A percentile compares a stretch with the other conserved stretches of the same genome.
Evolutionary conservation across 257 asterid species (phyloP).

Genomic region (Forsythia viridissima): DNA sequence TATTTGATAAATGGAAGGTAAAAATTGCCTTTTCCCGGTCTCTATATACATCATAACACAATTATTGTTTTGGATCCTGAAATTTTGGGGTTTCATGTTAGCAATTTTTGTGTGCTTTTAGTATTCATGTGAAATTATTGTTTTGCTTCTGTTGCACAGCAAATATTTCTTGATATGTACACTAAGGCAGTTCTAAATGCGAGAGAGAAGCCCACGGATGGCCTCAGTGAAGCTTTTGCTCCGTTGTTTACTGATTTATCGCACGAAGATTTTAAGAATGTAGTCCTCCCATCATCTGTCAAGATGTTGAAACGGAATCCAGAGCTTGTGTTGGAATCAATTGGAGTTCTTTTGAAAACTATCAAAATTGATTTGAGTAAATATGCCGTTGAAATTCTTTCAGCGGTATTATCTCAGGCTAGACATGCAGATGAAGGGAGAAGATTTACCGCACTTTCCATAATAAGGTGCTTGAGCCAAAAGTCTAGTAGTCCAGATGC

Average conservation of each 20-base stretch:
- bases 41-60: neutral
- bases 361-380: constrained; percentile 80
- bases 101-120: constrained; percentile 13
- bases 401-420: constrained; percentile 77
- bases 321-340: constrained; percentile 90
- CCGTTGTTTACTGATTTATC: constrained; percentile 68
- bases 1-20: constrained; percentile 77
- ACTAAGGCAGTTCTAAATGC: constrained; percentile 81
- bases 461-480: constrained; percentile 78
- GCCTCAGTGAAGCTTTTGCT: constrained; percentile 77
- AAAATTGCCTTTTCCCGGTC: constrained; percentile 16
- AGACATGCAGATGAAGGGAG: constrained; percentile 93
- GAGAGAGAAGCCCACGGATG: constrained; percentile 74
- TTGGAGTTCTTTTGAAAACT: constrained; percentile 71
- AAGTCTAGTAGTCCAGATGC: constrained; percentile 97
- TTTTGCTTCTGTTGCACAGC: constrained; percentile 54
- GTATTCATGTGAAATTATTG: constrained; percentile 24
- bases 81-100: constrained; percentile 6
- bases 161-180: constrained; percentile 73
- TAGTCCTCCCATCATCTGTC: constrained; percentile 69
- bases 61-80: constrained; percentile 8
- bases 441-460: constrained; percentile 72
- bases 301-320: constrained; percentile 99
- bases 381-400: constrained; percentile 78
- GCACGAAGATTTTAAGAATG: constrained; percentile 82